Conservation (phyloP, 2,329 filamentous ascomycete species). For the Diplocarpon rosae region DNA sequence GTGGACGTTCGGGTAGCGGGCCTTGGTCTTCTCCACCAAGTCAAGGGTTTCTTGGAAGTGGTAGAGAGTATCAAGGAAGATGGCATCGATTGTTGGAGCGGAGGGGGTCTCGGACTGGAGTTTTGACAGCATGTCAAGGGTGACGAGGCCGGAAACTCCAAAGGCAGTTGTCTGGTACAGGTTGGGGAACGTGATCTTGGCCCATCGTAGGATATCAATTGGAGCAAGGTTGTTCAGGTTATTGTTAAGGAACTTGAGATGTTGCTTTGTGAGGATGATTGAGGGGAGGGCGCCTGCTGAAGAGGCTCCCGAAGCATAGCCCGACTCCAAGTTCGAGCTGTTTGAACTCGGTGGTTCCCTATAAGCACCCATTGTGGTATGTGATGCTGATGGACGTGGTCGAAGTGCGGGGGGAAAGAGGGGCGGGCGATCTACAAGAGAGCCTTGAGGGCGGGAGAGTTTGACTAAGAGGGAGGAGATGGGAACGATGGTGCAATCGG, state of each 20-base stretch:
- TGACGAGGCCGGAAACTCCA: slow-evolving; percentile 69
- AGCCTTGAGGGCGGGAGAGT: neutral
- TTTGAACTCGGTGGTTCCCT: slow-evolving; percentile 28
- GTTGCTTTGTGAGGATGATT: slow-evolving; percentile 75
- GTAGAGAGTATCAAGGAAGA: slow-evolving; percentile 78
- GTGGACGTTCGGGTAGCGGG: slow-evolving; percentile 65
- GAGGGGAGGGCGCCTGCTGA: slow-evolving; percentile 56
- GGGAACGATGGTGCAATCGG: slow-evolving; percentile 6
- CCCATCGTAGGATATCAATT: slow-evolving; percentile 86
- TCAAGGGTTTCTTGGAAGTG: slow-evolving; percentile 70
- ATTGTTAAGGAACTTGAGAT: slow-evolving; percentile 82
- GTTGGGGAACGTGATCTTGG: slow-evolving; percentile 78
- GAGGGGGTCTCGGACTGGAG: slow-evolving; percentile 52
- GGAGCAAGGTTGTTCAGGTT: slow-evolving; percentile 82
- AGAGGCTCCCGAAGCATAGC: slow-evolving; percentile 60
- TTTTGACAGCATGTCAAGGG: slow-evolving; percentile 76
- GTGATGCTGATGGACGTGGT: neutral
- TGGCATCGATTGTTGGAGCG: slow-evolving; percentile 49
- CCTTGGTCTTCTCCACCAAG: slow-evolving; percentile 62
- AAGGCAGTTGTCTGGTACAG: slow-evolving; percentile 83
- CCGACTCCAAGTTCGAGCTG: slow-evolving; percentile 57
- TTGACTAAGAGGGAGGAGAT: slow-evolving; percentile 2
- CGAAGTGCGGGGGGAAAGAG: neutral
- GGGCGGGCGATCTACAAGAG: no score
- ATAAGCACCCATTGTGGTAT: slow-evolving; percentile 20